Evolutionary conservation across 371 early-diverging fungal genomes (phyloP), one percentile per base, ranked within the genome.

Genomic region (Thermomucor indicae-seudaticae): DNA sequence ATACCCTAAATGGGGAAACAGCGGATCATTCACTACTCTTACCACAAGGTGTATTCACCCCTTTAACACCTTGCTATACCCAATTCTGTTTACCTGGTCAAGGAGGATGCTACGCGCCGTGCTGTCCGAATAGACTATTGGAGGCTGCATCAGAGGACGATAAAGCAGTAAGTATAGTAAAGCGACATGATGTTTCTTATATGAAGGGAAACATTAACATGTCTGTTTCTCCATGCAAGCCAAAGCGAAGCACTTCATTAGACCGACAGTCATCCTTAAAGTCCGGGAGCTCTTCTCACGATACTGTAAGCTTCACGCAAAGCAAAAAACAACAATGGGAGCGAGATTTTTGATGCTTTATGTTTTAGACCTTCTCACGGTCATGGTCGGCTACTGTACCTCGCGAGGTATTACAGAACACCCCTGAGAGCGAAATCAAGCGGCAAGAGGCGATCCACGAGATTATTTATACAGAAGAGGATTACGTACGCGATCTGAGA

Each of bases 401-500:
- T 2, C 75, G 79, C 40, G 86, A 86, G 14, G 72, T 93, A 16
- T 60, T 86, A 1, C 81, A 86, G 22, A 80, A 83, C 3, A 80
- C 89, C 0, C 78, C 88, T 4, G 63, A 81, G 19, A 57, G 70
- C 20, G 96, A 96, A 64, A 79, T 82, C 53, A 89, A 88, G 54
- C 80, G 96, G 0, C 96, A 96, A 58, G 95, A 96, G 60, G 86
- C 86, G 28, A 90, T 96, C 47, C 92, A 85, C 68, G 96, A 96
- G 67, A 53, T 95, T 45, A 88, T 96, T 27, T 81, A 89, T 35
- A 91, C 90, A 2, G 95, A 95, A 62, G 84, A 85, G 55, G 92
- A 93, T 59, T 96, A 88, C 67, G 90, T 94, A 25, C 79, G 82
- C 29, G 96, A 96, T 58, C 40, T 79, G 16, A 51, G 49, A 14